Evolutionary conservation across 2,329 filamentous ascomycete species (phyloP).

Genomic region (Pseudocercospora eumusae): DNA sequence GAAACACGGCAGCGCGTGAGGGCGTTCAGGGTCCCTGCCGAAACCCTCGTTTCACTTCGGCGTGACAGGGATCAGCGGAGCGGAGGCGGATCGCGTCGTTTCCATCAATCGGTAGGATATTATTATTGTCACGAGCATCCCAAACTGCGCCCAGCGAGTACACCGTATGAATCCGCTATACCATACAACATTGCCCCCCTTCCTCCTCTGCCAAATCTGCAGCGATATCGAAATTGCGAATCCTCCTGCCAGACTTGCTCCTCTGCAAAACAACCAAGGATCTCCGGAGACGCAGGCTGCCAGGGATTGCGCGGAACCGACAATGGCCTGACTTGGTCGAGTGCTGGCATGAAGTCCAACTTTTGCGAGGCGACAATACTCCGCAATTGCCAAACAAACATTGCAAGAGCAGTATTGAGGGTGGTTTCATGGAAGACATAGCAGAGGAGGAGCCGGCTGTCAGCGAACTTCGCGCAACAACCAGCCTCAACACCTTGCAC

Average conservation of each 20-base stretch:
- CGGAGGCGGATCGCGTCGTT: neutral
- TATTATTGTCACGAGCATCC: neutral
- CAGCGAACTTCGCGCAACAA: constrained; percentile 6
- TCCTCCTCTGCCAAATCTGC: neutral
- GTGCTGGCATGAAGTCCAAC: constrained; percentile 19
- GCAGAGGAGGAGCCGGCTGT: constrained; percentile 9
- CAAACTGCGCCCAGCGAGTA: neutral
- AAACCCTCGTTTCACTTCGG: neutral
- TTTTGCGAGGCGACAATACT: neutral
- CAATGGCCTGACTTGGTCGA: constrained; percentile 14
- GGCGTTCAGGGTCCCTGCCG: neutral
- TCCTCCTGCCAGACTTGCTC: neutral
- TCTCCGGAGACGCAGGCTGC: neutral
- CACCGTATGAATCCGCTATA: neutral
- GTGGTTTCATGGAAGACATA: constrained; percentile 6
- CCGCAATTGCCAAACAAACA: neutral
- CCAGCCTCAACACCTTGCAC: neutral
- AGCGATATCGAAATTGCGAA: neutral
- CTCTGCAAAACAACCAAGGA: neutral
- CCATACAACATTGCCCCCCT: too few relatives aligned
- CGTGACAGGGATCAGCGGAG: constrained; percentile 16
- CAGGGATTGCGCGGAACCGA: constrained; percentile 22
- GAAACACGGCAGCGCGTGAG: constrained; percentile 12
- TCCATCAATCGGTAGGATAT: too few relatives aligned
- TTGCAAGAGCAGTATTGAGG: neutral